Evolutionary conservation across 208 protist genomes (phyloP).

Genomic region (Trichomonas gallinae): DNA sequence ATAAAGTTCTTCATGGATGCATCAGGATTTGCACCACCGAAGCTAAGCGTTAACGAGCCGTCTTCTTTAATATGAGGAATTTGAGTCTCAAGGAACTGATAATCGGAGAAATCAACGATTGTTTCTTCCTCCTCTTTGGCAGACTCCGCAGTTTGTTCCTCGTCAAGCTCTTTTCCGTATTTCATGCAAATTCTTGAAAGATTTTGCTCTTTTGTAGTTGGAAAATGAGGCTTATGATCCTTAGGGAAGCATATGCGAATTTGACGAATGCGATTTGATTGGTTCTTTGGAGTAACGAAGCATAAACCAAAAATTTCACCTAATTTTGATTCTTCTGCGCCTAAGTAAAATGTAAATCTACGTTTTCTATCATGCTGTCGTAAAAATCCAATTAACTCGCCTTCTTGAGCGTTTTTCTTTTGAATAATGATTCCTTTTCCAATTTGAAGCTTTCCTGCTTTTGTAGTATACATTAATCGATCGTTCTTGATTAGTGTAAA

Average conservation of each 20-base stretch:
- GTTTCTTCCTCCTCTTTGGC: neutral
- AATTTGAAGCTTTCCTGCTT: neutral
- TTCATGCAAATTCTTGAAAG: neutral
- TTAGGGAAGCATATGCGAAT: neutral
- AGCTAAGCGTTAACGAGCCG: neutral
- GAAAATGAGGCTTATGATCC: neutral
- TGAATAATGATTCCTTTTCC: neutral
- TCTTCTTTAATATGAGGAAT: neutral
- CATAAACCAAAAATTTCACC: neutral
- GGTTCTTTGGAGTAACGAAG: neutral
- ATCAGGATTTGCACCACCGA: neutral
- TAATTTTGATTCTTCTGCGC: neutral
- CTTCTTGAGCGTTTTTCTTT: neutral
- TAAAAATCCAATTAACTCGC: neutral
- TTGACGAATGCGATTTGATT: neutral
- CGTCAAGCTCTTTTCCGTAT: neutral
- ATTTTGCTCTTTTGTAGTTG: neutral
- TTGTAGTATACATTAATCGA: neutral
- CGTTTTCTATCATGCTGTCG: neutral
- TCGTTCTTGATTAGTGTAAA: neutral
- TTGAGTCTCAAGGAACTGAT: neutral
- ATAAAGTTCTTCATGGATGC: neutral
- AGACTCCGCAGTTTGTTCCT: neutral
- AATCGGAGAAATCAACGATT: neutral
- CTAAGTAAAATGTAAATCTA: neutral